phyloP scores from a whole-genome alignment of 2,329 filamentous ascomycete species.

The Sclerotiophoma versabilis region DNA sequence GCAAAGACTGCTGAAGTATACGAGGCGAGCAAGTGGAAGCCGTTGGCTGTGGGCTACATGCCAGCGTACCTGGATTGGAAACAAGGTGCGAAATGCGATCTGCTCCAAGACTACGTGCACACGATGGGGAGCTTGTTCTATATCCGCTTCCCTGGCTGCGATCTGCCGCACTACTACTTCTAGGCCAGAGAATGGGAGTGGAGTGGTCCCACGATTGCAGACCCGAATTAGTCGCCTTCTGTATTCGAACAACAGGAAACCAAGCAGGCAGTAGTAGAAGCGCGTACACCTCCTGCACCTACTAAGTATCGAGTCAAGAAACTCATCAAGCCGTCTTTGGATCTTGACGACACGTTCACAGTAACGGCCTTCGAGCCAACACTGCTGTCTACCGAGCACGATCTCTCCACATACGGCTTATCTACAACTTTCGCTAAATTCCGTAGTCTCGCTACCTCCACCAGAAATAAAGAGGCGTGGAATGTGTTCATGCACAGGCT shows the following conservation, averaged over 20 bases:
- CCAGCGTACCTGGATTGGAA: constrained; percentile 36
- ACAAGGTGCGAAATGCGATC: not conserved
- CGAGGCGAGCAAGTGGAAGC: constrained; percentile 28
- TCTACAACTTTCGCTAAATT: constrained; percentile 13
- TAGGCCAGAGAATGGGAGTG: constrained; percentile 33
- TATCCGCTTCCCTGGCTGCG: constrained; percentile 35
- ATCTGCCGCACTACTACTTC: constrained; percentile 46
- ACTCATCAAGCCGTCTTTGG: not conserved
- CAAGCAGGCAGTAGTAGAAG: not conserved
- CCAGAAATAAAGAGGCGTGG: constrained; percentile 28
- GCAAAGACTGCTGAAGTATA: constrained; percentile 29
- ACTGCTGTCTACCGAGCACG: constrained; percentile 23
- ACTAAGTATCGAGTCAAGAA: constrained; percentile 19
- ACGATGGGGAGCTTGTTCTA: constrained; percentile 35
- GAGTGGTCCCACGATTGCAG: constrained; percentile 30
- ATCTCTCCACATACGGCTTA: constrained; percentile 25
- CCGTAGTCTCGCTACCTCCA: constrained; percentile 13
- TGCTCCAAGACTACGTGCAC: not conserved
- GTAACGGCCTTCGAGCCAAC: not conserved
- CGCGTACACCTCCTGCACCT: no score
- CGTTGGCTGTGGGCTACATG: constrained; percentile 32
- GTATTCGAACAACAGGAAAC: not conserved
- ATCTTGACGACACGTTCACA: not conserved
- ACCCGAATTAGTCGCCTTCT: constrained; percentile 22
- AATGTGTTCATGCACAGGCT: constrained; percentile 18